Evolutionary conservation across 2,329 filamentous ascomycete genomes (phyloP), one percentile per base, ranked within the genome.

Genomic region (Fusarium brachygibbosum): DNA sequence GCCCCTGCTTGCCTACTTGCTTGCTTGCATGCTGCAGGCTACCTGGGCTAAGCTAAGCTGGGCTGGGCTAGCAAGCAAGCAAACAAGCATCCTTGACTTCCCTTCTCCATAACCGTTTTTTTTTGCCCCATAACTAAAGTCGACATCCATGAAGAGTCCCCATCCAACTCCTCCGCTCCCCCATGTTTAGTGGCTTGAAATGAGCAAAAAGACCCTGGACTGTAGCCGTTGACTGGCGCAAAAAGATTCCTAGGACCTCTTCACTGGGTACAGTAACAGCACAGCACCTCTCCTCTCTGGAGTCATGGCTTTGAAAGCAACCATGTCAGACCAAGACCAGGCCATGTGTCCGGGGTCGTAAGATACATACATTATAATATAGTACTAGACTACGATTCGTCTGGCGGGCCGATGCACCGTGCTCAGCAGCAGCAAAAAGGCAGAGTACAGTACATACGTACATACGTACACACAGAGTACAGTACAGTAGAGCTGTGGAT

Each of bases 261-360:
- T 29, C 29, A 8, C 29, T 45, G 25, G 41, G 17, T 45, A 45
- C 42, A 45, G 42, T 45, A 45, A 31, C 17, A 45, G 28, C 23
- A 25, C 6, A 25, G 23, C 23, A 25, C 6, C 4, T 4, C 31
- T 9, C 23, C 31, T 13, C 29, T 48, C 37, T 44, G 16, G 25
- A 42, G 40, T 28, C 40, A 42, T 42, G 40, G 40, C 23, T 42
- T 34, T 35, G 35, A 61, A 70, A 73, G 65, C 68, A 74, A 73
- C 71, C 73, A 71, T 73, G 73, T 74, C 73, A 71, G 73, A 73
- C 71, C 72, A 70, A 70, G 69, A 71, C 69, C 72, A 71, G 72
- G 71, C 65, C 61, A 75, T 66, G 69, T 63, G 61, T 40, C 72
- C 50, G 66, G 73, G 73, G 68, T 73, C 68, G 68, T 73, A 58